A percentile compares a stretch with the other conserved stretches of the same genome.
Conservation (phyloP, 345 rosid species). For the Populus davidiana region DNA sequence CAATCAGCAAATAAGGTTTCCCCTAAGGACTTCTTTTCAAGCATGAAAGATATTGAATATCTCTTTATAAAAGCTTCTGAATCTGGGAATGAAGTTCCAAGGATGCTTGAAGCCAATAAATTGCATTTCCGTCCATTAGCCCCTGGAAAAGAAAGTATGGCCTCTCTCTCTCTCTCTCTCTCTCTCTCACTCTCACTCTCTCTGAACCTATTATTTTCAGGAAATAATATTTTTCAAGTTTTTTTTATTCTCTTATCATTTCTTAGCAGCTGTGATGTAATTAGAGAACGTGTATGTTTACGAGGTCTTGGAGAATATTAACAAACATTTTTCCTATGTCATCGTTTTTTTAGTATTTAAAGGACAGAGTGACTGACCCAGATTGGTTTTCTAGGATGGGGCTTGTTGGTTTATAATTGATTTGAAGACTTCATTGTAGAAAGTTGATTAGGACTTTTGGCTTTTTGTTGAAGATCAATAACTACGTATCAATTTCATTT, state of each 20-base stretch:
- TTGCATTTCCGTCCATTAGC: slow-evolving; percentile 76
- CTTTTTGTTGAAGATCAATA: not conserved
- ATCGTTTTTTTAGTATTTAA: not conserved
- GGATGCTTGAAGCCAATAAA: slow-evolving; percentile 97
- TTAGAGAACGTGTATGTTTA: not conserved
- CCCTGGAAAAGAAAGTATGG: slow-evolving; percentile 53
- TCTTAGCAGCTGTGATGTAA: not conserved
- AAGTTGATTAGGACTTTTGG: not conserved
- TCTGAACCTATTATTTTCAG: not conserved
- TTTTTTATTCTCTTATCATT: not conserved
- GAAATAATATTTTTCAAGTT: not conserved
- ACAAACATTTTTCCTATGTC: not conserved
- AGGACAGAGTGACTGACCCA: not conserved
- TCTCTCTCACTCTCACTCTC: slow-evolving; percentile 17
- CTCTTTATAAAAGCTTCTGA: slow-evolving; percentile 86
- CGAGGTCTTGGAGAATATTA: no score
- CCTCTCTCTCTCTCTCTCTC: slow-evolving; percentile 25
- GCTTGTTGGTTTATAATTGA: not conserved
- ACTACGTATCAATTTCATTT: not conserved
- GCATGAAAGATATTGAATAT: slow-evolving; percentile 75
- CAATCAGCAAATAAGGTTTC: slow-evolving; percentile 48
- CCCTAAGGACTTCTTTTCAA: slow-evolving; percentile 72
- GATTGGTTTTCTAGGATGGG: not conserved
- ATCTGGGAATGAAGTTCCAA: slow-evolving; percentile 90
- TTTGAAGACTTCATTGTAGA: not conserved